Base-by-base conservation (phyloP, 2,329 filamentous ascomycete genomes). In the Fusarium sp. region DNA sequence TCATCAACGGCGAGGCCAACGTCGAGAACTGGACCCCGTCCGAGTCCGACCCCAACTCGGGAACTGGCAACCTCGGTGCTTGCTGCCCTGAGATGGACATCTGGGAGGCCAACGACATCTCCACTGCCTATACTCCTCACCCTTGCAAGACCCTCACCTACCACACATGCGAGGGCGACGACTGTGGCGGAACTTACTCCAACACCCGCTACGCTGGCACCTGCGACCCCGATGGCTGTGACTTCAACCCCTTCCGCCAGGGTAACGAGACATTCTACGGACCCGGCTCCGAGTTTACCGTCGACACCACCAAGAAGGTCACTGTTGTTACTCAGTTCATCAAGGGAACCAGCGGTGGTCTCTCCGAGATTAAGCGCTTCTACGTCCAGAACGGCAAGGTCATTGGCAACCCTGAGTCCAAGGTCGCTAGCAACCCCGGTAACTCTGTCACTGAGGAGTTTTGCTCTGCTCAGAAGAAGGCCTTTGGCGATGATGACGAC, bases 201-300 rank as follows among this genome's bases (percentile, higher is more conserved):
- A 67, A 76, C 56, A 82, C 87, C 77, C 89, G 91, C 73, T 92
- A 92, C 80, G 83, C 79, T 31, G 90, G 91, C 63, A 82, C 87
- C 64, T 93, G 92, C 81, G 92, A 93, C 80, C 89, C 90, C 70
- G 90, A 92, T 75, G 92, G 92, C 33, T 93, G 92, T 77, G 91
- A 92, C 81, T 93, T 91, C 86, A 92, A 92, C 87, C 81, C 87
- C 29, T 93, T 88, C 87, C 91, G 91, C 79, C 86, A 89, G 85
- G 91, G 91, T 67, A 87, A 90, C 81, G 84, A 85, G 66, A 83
- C 82, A 79, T 93, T 92, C 85, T 93, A 89, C 83, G 92, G 91
- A 59, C 78, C 78, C 7, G 82, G 82, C n/a, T 82, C 86, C 0
- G 86, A 86, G 66, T 85, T 85, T 77, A 91, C 84, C 52, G 83